Evolutionary conservation across 805 yeast genomes (phyloP), one percentile per base, ranked within the genome.

Genomic region (Hanseniaspora valbyensis): DNA sequence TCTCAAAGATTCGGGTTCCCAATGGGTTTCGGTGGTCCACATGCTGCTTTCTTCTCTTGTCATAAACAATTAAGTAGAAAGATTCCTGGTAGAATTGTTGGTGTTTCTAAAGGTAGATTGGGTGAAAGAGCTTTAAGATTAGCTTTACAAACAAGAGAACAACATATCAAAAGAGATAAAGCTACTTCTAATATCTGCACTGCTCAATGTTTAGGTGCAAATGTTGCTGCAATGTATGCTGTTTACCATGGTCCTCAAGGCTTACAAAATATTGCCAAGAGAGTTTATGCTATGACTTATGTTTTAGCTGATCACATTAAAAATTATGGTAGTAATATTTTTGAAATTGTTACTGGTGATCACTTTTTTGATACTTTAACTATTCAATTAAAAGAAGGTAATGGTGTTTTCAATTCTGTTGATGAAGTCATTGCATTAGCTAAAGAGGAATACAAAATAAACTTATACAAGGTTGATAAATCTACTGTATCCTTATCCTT

Each of bases 181-280:
- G 98, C 98, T 14, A 92, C 98, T 18, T 87, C 96, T 28, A 92
- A 92, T 65, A 92, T 92, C 53, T 92, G 98, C 70, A 92, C 98
- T 18, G 96, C 98, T 8, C 98, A 92, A 71, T 96, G 96, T 22
- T 72, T 92, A 51, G 71, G 92, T 55, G 98, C 98, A 18, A 92
- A 92, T 65, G 87, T 92, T 70, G 81, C 96, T 21, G 88, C 96
- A 24, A 87, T 83, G 77, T 92, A 90, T 64, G 96, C 89, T 4
- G 95, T 92, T 28, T 92, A 89, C 68, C 98, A 92, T 62, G 98
- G 98, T 34, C 89, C 95, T 13, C 72, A 80, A 57, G 96, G 96
- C 12, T 72, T 92, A 59, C 75, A 71, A 59, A 72, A 76, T 49
- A 92, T 92, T 57, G 90, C 97, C 4, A 63, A 68, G 42, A 76